These are phyloP conservation scores for Huntiella moniliformis DNA, from an alignment of 2,329 filamentous ascomycete genomes.

Conservation along the genomic window DNA sequence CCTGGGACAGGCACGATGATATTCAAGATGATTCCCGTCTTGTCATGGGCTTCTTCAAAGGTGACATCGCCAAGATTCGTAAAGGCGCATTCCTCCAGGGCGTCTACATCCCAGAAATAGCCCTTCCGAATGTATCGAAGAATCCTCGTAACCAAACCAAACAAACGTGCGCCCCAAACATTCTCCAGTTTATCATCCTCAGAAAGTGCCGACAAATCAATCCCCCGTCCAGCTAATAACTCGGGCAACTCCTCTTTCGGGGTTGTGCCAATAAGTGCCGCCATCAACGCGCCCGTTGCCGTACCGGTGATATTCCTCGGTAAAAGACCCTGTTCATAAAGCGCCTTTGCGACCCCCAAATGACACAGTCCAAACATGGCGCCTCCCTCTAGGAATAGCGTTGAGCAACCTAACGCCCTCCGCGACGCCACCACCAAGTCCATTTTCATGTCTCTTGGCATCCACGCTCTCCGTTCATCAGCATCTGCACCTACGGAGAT, in stretches of 20 bases:
- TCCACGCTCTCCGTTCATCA: slow-evolving; percentile 28
- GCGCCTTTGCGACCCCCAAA: slow-evolving; percentile 72
- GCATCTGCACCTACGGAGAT: slow-evolving; percentile 28
- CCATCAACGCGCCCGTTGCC: slow-evolving; percentile 75
- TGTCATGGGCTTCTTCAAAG: slow-evolving; percentile 78
- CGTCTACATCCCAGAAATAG: slow-evolving; percentile 64
- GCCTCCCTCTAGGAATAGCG: slow-evolving; percentile 72
- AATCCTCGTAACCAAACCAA: slow-evolving; percentile 46
- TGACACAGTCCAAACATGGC: slow-evolving; percentile 85
- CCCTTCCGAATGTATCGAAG: slow-evolving; percentile 55
- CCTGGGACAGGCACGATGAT: slow-evolving; percentile 71
- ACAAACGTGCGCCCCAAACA: slow-evolving; percentile 6
- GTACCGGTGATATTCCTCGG: slow-evolving; percentile 85
- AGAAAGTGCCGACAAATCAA: slow-evolving; percentile 66
- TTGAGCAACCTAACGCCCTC: slow-evolving; percentile 73
- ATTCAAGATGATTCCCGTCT: slow-evolving; percentile 73
- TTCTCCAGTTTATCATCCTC: slow-evolving; percentile 15
- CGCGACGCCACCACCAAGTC: slow-evolving; percentile 75
- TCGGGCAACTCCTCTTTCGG: slow-evolving; percentile 66
- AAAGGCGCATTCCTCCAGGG: slow-evolving; percentile 67
- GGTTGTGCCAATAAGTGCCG: slow-evolving; percentile 71
- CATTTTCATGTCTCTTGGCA: slow-evolving; percentile 49
- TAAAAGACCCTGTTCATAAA: slow-evolving; percentile 61
- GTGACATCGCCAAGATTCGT: slow-evolving; percentile 77
- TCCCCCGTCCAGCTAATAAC: slow-evolving; percentile 59